Conservation (phyloP, 305 asterid species). For the Fraxinus ornus region DNA sequence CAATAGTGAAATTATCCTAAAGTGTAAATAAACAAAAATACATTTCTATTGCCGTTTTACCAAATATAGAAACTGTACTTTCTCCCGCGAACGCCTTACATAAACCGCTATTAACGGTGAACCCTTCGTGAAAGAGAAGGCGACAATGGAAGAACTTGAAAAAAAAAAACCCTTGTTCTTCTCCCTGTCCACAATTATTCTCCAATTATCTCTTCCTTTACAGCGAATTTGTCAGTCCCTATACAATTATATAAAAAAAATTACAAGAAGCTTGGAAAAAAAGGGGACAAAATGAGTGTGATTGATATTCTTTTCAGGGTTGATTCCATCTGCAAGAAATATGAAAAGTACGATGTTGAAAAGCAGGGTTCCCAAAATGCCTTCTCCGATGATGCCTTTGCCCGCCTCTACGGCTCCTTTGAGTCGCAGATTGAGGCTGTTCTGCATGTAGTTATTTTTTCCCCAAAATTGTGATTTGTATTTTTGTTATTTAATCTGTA, state of each 20-base stretch:
- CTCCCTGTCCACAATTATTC: background rate
- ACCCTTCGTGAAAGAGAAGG: conserved; percentile 23
- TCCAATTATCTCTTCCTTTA: background rate
- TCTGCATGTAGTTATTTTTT: conserved; percentile 34
- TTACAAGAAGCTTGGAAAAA: background rate
- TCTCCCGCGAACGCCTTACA: background rate
- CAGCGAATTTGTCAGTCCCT: background rate
- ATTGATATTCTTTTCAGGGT: conserved; percentile 78
- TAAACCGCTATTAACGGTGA: conserved; percentile 48
- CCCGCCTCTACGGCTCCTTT: conserved; percentile 59
- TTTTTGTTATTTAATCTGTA: background rate
- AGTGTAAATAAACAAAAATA: background rate
- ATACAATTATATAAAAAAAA: background rate
- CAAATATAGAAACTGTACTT: background rate
- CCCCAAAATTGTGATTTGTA: background rate
- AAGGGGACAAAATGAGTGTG: conserved; percentile 55
- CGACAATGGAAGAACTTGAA: conserved; percentile 16
- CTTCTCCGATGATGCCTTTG: conserved; percentile 68
- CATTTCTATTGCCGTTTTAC: background rate
- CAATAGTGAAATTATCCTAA: background rate
- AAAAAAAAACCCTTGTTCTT: conserved; percentile 19
- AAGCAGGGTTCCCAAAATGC: conserved; percentile 48
- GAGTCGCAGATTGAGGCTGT: conserved; percentile 72
- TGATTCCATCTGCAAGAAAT: conserved; percentile 71
- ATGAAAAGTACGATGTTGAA: conserved; percentile 80